Evolutionary conservation across 371 early-diverging fungal species (phyloP).

Genomic region (Catenaria anguillulae): DNA sequence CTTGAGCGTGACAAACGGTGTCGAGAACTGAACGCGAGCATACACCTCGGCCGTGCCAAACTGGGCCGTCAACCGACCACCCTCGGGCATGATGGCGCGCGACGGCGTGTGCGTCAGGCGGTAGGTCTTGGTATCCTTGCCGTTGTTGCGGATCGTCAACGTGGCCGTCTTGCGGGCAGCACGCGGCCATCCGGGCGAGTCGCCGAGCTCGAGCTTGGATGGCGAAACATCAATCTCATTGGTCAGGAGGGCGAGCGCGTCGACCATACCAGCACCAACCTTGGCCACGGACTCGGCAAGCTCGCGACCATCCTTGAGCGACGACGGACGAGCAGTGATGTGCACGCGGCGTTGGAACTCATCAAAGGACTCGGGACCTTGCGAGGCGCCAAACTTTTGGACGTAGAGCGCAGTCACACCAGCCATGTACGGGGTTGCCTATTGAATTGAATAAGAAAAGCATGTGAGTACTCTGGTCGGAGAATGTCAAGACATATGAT

Average conservation of each 20-base stretch:
- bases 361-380: slow-evolving; percentile 12
- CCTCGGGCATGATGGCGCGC: slow-evolving; percentile 14
- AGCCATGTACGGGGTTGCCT: slow-evolving; percentile 54
- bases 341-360: slow-evolving; percentile 10
- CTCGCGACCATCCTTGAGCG: slow-evolving; percentile 4
- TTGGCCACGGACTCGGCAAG: slow-evolving; percentile 15
- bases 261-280: slow-evolving; percentile 40
- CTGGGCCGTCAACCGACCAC: too few species aligned
- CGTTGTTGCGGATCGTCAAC: slow-evolving; percentile 41
- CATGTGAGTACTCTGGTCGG: too few species aligned
- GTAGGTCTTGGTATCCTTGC: slow-evolving; percentile 34
- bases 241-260: slow-evolving; percentile 17
- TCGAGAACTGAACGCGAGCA: too few species aligned
- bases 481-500: too few species aligned
- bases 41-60: too few species aligned
- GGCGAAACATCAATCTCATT: slow-evolving; percentile 16
- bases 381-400: slow-evolving; percentile 19
- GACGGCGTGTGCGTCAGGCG: slow-evolving; percentile 29
- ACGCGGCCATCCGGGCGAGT: neutral
- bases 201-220: slow-evolving; percentile 6
- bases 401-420: slow-evolving; percentile 48
- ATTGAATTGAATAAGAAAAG: too few species aligned
- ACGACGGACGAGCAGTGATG: slow-evolving; percentile 20
- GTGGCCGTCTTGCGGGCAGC: neutral
- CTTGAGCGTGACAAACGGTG: too few species aligned